phyloP scores from a whole-genome alignment of 768 basidiomycete species.

The Hygrophoropsis aurantiaca region DNA sequence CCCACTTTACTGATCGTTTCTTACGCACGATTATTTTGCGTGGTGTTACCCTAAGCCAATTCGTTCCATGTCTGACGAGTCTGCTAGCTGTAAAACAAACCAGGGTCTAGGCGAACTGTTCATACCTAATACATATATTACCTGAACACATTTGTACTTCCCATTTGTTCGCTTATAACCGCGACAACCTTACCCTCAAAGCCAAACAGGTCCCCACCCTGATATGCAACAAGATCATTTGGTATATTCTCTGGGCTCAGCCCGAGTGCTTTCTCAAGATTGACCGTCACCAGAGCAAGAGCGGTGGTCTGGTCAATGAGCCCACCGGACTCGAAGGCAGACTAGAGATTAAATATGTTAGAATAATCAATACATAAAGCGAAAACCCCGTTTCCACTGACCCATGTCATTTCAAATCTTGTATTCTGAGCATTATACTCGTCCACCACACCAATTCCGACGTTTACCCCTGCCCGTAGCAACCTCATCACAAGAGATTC shows the following conservation, averaged over 20 bases:
- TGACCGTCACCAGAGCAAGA: slow-evolving; percentile 38
- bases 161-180: slow-evolving; percentile 29
- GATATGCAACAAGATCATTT: slow-evolving; percentile 39
- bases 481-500: slow-evolving; percentile 56
- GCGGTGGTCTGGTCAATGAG: slow-evolving; percentile 33
- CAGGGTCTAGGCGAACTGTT: too few species aligned
- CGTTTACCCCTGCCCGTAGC: slow-evolving; percentile 58
- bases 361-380: neutral
- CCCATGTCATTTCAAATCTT: slow-evolving; percentile 40
- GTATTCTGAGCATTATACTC: slow-evolving; percentile 31
- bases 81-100: too few species aligned
- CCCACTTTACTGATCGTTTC: too few species aligned
- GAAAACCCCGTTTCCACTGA: slow-evolving; percentile 13
- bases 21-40: too few species aligned
- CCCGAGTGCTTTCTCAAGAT: slow-evolving; percentile 44
- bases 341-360: slow-evolving; percentile 23
- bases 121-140: slow-evolving; percentile 6
- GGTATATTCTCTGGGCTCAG: slow-evolving; percentile 21
- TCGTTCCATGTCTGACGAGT: too few species aligned
- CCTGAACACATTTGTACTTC: slow-evolving; percentile 18
- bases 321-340: slow-evolving; percentile 38
- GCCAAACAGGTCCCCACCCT: slow-evolving; percentile 34
- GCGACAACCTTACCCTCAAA: slow-evolving; percentile 41
- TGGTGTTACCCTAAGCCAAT: too few species aligned
- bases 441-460: slow-evolving; percentile 52